Conservation (phyloP, 2,329 filamentous ascomycete species). For the Berkeleyomyces rouxiae region DNA sequence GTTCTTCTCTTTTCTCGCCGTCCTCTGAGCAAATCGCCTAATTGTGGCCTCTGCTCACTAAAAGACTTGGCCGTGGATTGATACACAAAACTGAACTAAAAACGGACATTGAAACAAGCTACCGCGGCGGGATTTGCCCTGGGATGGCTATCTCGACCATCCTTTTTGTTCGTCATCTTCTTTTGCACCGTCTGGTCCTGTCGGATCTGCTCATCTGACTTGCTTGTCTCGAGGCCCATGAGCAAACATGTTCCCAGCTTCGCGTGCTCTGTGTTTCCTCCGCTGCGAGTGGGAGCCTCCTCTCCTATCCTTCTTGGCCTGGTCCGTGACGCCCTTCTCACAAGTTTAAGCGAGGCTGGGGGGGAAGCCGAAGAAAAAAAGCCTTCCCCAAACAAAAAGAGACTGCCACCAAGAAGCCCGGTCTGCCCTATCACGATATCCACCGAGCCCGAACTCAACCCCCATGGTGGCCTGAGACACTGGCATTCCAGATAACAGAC, state of each 20-base stretch:
- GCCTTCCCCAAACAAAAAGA: not conserved
- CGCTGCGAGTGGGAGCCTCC: not conserved
- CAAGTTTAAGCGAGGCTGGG: conserved; percentile 2
- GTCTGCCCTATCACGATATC: not conserved
- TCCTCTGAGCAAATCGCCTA: not conserved
- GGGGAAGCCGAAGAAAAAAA: not conserved
- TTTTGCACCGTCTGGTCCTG: not conserved
- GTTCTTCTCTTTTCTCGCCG: not conserved
- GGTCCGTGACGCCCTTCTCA: conserved; percentile 1
- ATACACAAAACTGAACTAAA: not conserved
- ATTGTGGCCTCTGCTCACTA: not conserved
- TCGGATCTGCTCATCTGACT: not conserved
- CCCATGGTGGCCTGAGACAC: not conserved
- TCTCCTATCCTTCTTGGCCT: not conserved
- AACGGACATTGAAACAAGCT: not conserved
- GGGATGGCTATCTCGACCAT: not conserved
- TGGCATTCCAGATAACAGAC: not conserved
- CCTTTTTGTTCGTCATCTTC: not conserved
- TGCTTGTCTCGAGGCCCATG: not conserved
- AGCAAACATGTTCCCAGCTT: not conserved
- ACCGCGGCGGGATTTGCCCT: not conserved
- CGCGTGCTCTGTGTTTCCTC: not conserved
- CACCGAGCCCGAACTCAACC: not conserved
- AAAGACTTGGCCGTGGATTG: not conserved
- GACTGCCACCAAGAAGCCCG: not conserved